Evolutionary conservation across 2,329 filamentous ascomycete genomes (phyloP).

Genomic region (Drechslerella stenobrocha): DNA sequence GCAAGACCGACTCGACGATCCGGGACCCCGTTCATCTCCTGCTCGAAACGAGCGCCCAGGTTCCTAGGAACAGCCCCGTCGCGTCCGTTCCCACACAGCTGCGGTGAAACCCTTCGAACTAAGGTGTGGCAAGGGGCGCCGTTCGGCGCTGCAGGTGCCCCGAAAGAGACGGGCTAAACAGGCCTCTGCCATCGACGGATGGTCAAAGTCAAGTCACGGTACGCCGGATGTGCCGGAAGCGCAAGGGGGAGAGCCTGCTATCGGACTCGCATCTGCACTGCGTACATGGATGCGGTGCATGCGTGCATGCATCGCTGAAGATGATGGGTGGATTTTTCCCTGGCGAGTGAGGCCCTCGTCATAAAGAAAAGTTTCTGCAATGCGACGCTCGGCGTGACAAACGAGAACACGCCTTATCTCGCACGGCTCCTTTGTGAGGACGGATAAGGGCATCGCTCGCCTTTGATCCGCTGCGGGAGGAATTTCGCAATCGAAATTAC

Average conservation of each 20-base stretch:
- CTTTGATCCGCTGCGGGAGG: slow-evolving; percentile 44
- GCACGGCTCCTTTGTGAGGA: slow-evolving; percentile 10
- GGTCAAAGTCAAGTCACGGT: neutral
- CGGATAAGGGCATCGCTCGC: slow-evolving; percentile 41
- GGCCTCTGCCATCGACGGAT: neutral
- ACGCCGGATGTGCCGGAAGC: neutral
- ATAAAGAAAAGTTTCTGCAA: too few species aligned
- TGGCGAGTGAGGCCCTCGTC: neutral
- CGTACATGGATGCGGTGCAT: too few species aligned
- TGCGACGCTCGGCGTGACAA: slow-evolving; percentile 6
- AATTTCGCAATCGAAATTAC: slow-evolving; percentile 49
- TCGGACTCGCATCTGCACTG: neutral
- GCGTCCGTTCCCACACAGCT: neutral
- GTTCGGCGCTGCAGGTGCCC: slow-evolving; percentile 1
- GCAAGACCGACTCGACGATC: slow-evolving; percentile 5
- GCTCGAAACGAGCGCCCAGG: too few species aligned
- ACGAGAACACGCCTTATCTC: slow-evolving; percentile 8
- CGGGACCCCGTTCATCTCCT: slow-evolving; percentile 3
- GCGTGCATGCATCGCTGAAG: neutral
- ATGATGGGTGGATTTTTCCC: neutral
- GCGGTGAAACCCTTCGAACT: slow-evolving; percentile 1
- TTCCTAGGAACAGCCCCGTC: too few species aligned
- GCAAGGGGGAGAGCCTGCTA: neutral
- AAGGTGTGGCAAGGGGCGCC: slow-evolving; percentile 34
- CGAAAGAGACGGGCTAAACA: neutral